Evolutionary conservation across 768 basidiomycete genomes (phyloP), one percentile per base, ranked within the genome.

Genomic region (Psilocybe sp.): DNA sequence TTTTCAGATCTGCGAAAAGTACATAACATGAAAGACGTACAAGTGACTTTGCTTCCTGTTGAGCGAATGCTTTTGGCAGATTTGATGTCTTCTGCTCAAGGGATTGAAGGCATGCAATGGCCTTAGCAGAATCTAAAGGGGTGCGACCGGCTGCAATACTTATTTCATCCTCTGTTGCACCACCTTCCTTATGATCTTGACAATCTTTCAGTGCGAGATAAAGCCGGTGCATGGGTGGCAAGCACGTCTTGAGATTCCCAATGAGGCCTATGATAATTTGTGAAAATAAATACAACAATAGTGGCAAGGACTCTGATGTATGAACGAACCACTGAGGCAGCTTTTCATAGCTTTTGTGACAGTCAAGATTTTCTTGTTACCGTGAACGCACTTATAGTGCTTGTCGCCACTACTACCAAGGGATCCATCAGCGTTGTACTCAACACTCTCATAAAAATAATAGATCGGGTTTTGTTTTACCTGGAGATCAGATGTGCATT

Each of bases 361-460:
- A 36, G 39, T 59, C 28, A 57, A 49, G 4, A 50, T 56, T 37
- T 55, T 53, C 6, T 44, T 47, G 11, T 52, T 49, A 4, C 64
- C 64, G 31, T 61, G 60, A 16, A 18, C 48, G 46, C 60, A 66
- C 37, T 56, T 50, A 46, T 60, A 64, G 44, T 65, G 56, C 31
- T 48, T 55, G 23, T 41, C 20, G 19, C 56, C 57, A n/a, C n/a
- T n/a, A 33, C 19, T 18, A 13, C 18, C 3, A n/a, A 20, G 16
- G 18, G 19, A 39, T 4, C 52, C 47, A 39, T 53, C 37, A 28
- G 10, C 18, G 19, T 53, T 48, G 8, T 33, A 14, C 10, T 34
- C 14, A 20, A 49, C 43, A 5, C n/a, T n/a, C 41, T 53, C 42
- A 16, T 38, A 53, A 38, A 53, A 53, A 9, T 44, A 31, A 32